Conservation (phyloP, 306 rosid genomes). For the Glycine tomentella region DNA sequence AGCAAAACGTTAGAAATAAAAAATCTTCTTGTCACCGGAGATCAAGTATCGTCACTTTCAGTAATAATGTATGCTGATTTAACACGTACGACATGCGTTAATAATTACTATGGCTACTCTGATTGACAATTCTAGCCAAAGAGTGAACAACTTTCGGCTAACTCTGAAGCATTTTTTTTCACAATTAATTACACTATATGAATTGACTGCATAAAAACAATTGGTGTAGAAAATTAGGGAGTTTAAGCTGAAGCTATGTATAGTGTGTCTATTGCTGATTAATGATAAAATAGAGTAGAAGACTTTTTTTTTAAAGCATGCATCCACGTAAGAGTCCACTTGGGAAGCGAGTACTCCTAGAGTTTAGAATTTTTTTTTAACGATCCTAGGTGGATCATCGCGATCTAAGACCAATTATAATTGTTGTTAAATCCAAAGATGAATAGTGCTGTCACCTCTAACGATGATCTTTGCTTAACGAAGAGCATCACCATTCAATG, state of each 20-base stretch:
- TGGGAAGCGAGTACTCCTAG: constrained; percentile 52
- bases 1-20: constrained; percentile 39
- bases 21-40: constrained; percentile 31
- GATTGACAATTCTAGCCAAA: constrained; percentile 1
- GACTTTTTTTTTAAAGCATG: constrained; percentile 3
- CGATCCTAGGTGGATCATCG: constrained; percentile 56
- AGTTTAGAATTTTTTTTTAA: constrained; percentile 47
- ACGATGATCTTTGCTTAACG: neutral
- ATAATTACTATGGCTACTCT: neutral
- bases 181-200: no score
- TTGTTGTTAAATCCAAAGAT: constrained; percentile 4
- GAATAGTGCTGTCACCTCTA: neutral
- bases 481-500: neutral
- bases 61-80: constrained; percentile 24
- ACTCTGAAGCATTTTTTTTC: no score
- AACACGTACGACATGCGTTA: constrained; percentile 10
- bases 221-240: no score
- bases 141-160: neutral
- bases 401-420: constrained; percentile 41
- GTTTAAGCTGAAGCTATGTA: neutral
- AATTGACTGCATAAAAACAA: no score
- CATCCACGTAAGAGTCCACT: constrained; percentile 42
- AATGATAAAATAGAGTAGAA: constrained; percentile 8
- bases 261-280: neutral
- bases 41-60: constrained; percentile 40